These are phyloP conservation scores for Melianthus villosus DNA, from an alignment of 441 rosid species.

Conservation along the genomic window DNA sequence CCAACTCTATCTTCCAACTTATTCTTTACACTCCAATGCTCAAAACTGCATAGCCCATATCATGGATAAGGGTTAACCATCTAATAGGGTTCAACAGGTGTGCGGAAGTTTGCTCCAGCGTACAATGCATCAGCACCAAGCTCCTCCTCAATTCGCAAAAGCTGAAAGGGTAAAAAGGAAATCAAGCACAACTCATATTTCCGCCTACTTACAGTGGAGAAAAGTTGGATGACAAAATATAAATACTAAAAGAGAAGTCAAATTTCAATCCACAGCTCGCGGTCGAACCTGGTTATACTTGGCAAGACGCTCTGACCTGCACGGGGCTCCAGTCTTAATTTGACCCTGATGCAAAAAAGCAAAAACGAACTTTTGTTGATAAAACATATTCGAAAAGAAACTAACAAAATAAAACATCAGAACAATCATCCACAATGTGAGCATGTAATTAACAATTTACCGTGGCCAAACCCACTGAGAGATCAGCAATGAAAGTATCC, in stretches of 20 bases:
- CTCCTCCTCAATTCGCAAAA: constrained; percentile 88
- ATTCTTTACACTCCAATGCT: too few relatives aligned
- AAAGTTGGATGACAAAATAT: background rate
- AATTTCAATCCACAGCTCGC: too few relatives aligned
- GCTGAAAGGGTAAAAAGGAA: too few relatives aligned
- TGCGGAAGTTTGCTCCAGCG: constrained; percentile 76
- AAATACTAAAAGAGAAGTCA: background rate
- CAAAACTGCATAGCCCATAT: too few relatives aligned
- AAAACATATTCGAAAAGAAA: background rate
- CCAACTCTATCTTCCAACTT: too few relatives aligned
- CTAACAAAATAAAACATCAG: background rate
- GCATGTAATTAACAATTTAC: constrained; percentile 33
- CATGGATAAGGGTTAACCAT: background rate
- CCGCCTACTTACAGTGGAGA: too few relatives aligned
- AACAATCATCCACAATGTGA: background rate
- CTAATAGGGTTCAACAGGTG: constrained; percentile 75
- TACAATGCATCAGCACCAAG: constrained; percentile 70
- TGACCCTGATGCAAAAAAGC: constrained; percentile 47
- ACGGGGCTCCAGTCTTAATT: constrained; percentile 94
- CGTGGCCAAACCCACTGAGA: constrained; percentile 83
- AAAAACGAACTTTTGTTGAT: too few relatives aligned
- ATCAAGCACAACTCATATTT: too few relatives aligned
- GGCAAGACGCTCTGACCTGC: constrained; percentile 95
- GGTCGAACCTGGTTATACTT: constrained; percentile 73
- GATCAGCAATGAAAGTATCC: constrained; percentile 92